Percentiles rank a stretch among this genome's conserved stretches.
Evolutionary conservation across 2,329 filamentous ascomycete species (phyloP).

Genomic region (Aspergillus phoenicis): DNA sequence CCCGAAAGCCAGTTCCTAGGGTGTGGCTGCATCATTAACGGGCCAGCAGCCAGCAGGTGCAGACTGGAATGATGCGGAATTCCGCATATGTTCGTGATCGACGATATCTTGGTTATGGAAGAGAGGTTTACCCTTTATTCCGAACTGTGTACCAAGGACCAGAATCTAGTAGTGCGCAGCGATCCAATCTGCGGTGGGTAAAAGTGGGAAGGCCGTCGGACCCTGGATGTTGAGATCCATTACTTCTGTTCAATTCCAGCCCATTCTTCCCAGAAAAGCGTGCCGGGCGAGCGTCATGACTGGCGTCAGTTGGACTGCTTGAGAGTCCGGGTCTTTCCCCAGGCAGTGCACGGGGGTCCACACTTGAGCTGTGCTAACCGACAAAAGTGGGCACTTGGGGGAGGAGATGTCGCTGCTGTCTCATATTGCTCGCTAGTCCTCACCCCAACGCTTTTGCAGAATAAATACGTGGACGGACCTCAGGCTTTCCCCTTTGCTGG

Average conservation of each 20-base stretch:
- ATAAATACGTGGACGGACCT: not conserved
- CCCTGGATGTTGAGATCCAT: not conserved
- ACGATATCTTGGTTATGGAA: not conserved
- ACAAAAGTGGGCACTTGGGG: constrained; percentile 1
- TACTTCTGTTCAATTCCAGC: constrained; percentile 2
- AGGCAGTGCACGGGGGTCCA: constrained; percentile 6
- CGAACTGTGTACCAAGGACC: not conserved
- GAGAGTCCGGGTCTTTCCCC: not conserved
- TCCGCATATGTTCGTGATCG: not conserved
- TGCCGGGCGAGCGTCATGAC: not conserved
- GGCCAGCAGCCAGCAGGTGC: not conserved
- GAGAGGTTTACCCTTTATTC: not conserved
- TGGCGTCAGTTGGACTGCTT: constrained; percentile 1
- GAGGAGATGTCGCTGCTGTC: constrained; percentile 4
- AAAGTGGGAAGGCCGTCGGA: not conserved
- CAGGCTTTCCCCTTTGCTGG: not conserved
- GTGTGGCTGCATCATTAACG: not conserved
- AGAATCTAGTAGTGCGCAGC: not conserved
- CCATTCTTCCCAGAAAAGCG: not conserved
- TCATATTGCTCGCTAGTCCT: not conserved
- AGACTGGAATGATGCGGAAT: not conserved
- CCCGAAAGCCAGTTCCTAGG: not conserved
- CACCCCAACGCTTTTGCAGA: constrained; percentile 4
- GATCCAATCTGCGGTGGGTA: not conserved
- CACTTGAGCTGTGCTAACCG: not conserved